Base-by-base conservation (phyloP, 2,329 filamentous ascomycete species). In the Samsoniella hepiali region DNA sequence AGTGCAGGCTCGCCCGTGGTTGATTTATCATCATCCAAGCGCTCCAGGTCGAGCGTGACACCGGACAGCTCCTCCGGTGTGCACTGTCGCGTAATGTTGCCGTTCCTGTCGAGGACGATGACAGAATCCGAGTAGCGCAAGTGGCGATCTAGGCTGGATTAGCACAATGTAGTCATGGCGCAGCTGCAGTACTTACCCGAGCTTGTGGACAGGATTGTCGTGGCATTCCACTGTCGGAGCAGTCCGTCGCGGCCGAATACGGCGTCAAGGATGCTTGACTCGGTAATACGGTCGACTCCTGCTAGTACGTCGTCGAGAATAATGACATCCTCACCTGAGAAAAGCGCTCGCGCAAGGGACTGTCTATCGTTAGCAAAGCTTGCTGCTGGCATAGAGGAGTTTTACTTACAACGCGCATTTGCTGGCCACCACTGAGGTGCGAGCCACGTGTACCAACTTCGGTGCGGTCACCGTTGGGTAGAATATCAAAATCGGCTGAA, bases 261-360 rank as follows among this genome's bases (percentile, higher is more conserved):
- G 2, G 69, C 68, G 0, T 70, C 66, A 40, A 78, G 75, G 1
- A 79, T 74, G 10, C 72, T 70, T 31, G 74, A 68, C 54, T 78
- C 75, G 0, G 78, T 79, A 8, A 74, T 68, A 6, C 71, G 68
- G 58, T 78, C 76, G 3, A 77, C 69, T 3, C 74, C 74, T 1
- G 71, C 74, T 17, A 76, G 67, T 6, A 73, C 70, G 40, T 76
- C 74, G 36, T 76, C 74, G 1, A 76, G 64, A 7, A 76, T 65
- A 2, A 74, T 59, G 8, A 74, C 63, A 2, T 63, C 40, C 13
- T 66, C 67, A n/a, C 66, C 60, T 0, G 68, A 69, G 42, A 69
- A 72, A 0, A 72, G 50, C 5, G 71, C 70, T 9, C 71, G 67
- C 5, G 70, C 71, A 3, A 72, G 63, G 6, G 69, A 65, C 58